phyloP scores from a whole-genome alignment of 306 rosid species.

The Medicago arabica region DNA sequence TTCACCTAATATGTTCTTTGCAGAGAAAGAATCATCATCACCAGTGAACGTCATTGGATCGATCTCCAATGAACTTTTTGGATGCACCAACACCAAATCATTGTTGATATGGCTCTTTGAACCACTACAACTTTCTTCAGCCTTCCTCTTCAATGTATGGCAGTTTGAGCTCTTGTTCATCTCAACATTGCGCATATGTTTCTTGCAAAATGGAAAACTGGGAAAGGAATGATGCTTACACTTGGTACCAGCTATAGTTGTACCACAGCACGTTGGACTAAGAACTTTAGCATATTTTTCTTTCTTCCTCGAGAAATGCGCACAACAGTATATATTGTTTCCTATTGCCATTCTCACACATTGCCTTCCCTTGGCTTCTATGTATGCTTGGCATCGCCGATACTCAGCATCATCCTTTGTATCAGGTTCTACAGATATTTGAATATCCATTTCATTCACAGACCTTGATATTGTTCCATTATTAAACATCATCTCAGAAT shows the following conservation, averaged over 20 bases:
- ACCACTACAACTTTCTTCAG: conserved; percentile 51
- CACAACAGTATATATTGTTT: conserved; percentile 87
- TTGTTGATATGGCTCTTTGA: conserved; percentile 50
- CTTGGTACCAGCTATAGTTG: conserved; percentile 74
- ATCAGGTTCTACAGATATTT: conserved; percentile 48
- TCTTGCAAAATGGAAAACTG: conserved; percentile 79
- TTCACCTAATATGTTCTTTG: conserved; percentile 46
- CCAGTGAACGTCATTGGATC: conserved; percentile 48
- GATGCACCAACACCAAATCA: conserved; percentile 56
- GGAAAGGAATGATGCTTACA: conserved; percentile 87
- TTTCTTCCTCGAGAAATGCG: conserved; percentile 65
- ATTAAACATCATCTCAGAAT: conserved; percentile 45
- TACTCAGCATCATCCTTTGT: conserved; percentile 41
- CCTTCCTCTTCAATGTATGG: conserved; percentile 61
- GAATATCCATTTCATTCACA: conserved; percentile 39
- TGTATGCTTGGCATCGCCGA: conserved; percentile 71
- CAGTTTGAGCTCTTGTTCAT: conserved; percentile 37
- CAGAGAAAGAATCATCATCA: conserved; percentile 44
- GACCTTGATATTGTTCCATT: conserved; percentile 59
- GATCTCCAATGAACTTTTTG: conserved; percentile 59
- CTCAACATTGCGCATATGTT: conserved; percentile 66
- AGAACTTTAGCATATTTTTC: conserved; percentile 54
- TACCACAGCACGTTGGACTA: conserved; percentile 79
- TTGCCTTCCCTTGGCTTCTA: conserved; percentile 89
- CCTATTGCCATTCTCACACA: conserved; percentile 84